A percentile compares a stretch with the other conserved stretches of the same genome.
These are phyloP conservation scores for Picochlorum sp. DNA, from an alignment of 139 green algal species.

Conservation along the genomic window DNA sequence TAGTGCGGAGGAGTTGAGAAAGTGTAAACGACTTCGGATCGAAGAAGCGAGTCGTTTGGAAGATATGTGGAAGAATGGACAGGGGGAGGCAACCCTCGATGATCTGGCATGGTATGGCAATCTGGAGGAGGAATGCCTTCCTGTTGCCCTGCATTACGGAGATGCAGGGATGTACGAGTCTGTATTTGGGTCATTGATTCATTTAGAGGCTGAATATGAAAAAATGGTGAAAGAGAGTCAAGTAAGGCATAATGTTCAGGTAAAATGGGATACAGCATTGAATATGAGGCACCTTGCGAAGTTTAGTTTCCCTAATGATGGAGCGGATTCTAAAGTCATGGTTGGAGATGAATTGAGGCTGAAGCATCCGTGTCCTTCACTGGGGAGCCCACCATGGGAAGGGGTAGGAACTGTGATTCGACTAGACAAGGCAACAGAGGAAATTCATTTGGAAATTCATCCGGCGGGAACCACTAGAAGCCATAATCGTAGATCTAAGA, in stretches of 20 bases:
- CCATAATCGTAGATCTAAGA: background rate
- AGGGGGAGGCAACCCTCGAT: constrained; percentile 34
- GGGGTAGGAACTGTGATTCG: constrained; percentile 61
- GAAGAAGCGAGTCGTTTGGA: constrained; percentile 59
- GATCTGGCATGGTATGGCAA: constrained; percentile 13
- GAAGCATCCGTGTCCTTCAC: constrained; percentile 47
- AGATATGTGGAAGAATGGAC: constrained; percentile 77
- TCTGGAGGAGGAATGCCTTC: constrained; percentile 61
- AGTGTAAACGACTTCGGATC: constrained; percentile 60
- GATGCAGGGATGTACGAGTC: constrained; percentile 87
- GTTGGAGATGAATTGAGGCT: constrained; percentile 86
- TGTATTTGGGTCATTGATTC: constrained; percentile 74
- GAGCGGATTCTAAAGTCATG: constrained; percentile 59
- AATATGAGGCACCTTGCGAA: constrained; percentile 83
- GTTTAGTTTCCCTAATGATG: constrained; percentile 84
- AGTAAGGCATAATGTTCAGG: constrained; percentile 67
- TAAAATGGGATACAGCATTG: constrained; percentile 87
- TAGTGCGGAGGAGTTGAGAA: constrained; percentile 46
- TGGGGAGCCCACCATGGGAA: constrained; percentile 54
- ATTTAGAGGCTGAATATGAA: constrained; percentile 95
- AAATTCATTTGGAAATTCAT: constrained; percentile 61
- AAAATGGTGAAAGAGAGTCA: constrained; percentile 81
- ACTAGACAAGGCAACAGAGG: constrained; percentile 66
- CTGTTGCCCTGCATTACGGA: constrained; percentile 83
- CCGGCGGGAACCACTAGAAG: background rate